A percentile compares a stretch with the other conserved stretches of the same genome.
phyloP scores from a whole-genome alignment of 129 eudicot genomes.

The Flaveria linearis region DNA sequence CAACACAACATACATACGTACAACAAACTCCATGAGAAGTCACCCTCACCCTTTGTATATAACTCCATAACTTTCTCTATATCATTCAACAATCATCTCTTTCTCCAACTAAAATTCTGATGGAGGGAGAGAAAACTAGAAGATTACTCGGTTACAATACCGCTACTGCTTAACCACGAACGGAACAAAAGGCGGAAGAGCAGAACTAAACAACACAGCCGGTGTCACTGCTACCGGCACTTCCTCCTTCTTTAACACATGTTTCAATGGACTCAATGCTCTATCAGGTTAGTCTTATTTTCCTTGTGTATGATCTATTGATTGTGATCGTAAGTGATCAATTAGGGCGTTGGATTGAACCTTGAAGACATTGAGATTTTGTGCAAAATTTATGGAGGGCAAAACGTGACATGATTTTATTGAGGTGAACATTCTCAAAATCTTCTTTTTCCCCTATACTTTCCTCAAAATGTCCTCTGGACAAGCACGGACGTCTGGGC shows the following conservation, averaged over 20 bases:
- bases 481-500: too few species aligned
- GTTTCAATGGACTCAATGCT: constrained; percentile 88
- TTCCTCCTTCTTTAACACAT: constrained; percentile 69
- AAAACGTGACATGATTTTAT: too few species aligned
- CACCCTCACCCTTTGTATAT: constrained; percentile 1
- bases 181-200: constrained; percentile 13
- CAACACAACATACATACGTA: background rate
- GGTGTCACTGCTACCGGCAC: constrained; percentile 29
- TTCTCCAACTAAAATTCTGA: background rate
- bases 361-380: too few species aligned
- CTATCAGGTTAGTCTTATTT: constrained; percentile 58
- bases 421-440: too few species aligned
- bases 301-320: background rate
- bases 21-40: background rate
- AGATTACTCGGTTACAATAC: constrained; percentile 40
- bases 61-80: constrained; percentile 7
- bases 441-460: too few species aligned
- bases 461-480: too few species aligned
- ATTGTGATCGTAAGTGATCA: background rate
- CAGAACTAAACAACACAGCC: constrained; percentile 1
- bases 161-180: constrained; percentile 33
- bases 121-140: constrained; percentile 33
- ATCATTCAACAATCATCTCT: background rate
- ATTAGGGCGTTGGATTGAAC: background rate
- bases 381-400: too few species aligned